phyloP scores from a whole-genome alignment of 345 rosid species.

The Anacardium occidentale region DNA sequence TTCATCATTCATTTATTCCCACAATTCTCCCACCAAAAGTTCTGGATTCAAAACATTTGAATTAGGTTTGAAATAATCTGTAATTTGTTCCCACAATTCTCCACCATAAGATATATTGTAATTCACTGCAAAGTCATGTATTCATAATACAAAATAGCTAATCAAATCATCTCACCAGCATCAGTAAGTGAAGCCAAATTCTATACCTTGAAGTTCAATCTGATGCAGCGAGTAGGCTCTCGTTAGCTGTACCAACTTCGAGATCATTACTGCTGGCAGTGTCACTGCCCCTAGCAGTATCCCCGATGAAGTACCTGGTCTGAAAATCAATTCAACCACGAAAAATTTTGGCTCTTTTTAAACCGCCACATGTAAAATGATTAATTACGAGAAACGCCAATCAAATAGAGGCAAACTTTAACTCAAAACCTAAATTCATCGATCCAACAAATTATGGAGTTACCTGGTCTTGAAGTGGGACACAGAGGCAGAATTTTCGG shows the following conservation, averaged over 20 bases:
- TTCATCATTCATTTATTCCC: neutral
- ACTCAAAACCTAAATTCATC: neutral
- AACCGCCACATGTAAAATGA: neutral
- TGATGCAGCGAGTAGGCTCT: constrained; percentile 55
- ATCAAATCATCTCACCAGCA: neutral
- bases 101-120: neutral
- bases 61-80: too few relatives aligned
- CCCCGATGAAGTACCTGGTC: constrained; percentile 89
- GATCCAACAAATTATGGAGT: neutral
- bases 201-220: constrained; percentile 55
- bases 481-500: constrained; percentile 42
- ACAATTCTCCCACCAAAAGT: neutral
- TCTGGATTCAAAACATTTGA: too few relatives aligned
- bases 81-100: too few relatives aligned
- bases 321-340: constrained; percentile 20
- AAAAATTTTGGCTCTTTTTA: neutral
- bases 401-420: neutral
- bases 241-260: constrained; percentile 70
- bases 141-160: neutral
- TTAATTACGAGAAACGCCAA: neutral
- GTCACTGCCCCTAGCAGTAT: constrained; percentile 80
- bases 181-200: neutral
- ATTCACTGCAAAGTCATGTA: neutral
- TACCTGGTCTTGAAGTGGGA: constrained; percentile 59
- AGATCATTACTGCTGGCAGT: constrained; percentile 71